These are phyloP conservation scores for Chytriomyces confervae DNA, from an alignment of 192 early-diverging fungal genomes.

Conservation along the genomic window DNA sequence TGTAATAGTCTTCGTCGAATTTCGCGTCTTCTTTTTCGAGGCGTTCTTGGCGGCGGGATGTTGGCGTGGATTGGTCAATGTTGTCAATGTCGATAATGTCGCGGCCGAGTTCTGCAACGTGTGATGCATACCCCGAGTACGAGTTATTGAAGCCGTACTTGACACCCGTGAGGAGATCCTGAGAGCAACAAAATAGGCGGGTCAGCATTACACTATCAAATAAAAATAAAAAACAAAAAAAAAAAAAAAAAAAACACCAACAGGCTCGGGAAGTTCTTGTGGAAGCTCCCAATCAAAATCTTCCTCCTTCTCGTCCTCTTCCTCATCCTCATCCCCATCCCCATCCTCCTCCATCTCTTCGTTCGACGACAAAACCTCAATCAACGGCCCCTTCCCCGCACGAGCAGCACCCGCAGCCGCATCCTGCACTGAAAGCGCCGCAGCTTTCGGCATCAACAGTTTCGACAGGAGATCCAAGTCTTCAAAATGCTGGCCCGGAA, in stretches of 20 bases:
- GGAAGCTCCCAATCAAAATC: conserved; percentile 88
- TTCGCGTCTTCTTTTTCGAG: conserved; percentile 76
- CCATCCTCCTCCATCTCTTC: conserved; percentile 28
- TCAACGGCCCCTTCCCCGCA: conserved; percentile 41
- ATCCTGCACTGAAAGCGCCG: conserved; percentile 1
- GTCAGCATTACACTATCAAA: not conserved
- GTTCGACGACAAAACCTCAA: conserved; percentile 34
- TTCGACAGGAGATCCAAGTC: conserved; percentile 91
- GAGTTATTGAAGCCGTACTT: conserved; percentile 92
- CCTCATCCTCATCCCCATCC: conserved; percentile 49
- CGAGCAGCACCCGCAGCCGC: conserved; percentile 16
- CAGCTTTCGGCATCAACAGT: conserved; percentile 56
- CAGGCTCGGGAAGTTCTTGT: conserved; percentile 66
- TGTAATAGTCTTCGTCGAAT: conserved; percentile 93
- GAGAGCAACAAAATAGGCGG: not conserved
- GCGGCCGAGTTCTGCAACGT: conserved; percentile 57
- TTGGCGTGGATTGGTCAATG: conserved; percentile 53
- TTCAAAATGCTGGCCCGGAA: conserved; percentile 75
- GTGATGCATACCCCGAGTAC: conserved; percentile 77
- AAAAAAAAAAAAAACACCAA: conserved; percentile 16
- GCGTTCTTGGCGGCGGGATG: conserved; percentile 64
- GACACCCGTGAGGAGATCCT: conserved; percentile 47
- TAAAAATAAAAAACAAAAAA: not conserved
- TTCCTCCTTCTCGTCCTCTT: conserved; percentile 47
- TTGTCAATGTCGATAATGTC: conserved; percentile 60